A percentile compares a stretch with the other conserved stretches of the same genome.
Conservation (phyloP, 345 rosid species). For the Capsella bursapastoris region DNA sequence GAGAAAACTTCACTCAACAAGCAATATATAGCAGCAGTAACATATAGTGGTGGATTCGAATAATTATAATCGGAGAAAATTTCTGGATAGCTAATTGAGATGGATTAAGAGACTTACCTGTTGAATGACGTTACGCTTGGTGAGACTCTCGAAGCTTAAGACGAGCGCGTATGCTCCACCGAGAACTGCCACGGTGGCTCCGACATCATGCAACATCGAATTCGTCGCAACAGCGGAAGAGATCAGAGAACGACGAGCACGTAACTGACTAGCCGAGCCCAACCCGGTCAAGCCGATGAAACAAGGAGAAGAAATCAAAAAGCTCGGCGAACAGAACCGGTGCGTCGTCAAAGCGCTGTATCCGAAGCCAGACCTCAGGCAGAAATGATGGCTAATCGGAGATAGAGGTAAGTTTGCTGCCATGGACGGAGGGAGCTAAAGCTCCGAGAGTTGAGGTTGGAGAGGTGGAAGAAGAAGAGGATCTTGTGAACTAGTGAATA, state of each 20-base stretch:
- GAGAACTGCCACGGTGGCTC: slow-evolving; percentile 69
- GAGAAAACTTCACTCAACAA: neutral
- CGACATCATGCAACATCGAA: slow-evolving; percentile 60
- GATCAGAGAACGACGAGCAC: slow-evolving; percentile 35
- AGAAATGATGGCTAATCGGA: slow-evolving; percentile 35
- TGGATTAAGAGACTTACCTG: slow-evolving; percentile 51
- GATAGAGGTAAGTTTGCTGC: slow-evolving; percentile 18
- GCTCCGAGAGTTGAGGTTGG: neutral
- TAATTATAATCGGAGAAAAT: too few relatives aligned
- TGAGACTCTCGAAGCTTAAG: slow-evolving; percentile 65
- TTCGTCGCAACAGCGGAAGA: slow-evolving; percentile 25
- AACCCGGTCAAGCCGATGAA: neutral
- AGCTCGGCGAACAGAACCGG: slow-evolving; percentile 33
- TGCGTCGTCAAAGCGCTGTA: neutral
- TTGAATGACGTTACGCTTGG: slow-evolving; percentile 59
- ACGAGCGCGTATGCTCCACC: slow-evolving; percentile 81
- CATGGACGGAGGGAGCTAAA: slow-evolving; percentile 20
- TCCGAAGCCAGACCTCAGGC: slow-evolving; percentile 16
- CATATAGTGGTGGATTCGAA: neutral
- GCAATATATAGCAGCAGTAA: neutral
- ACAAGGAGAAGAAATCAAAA: slow-evolving; percentile 27
- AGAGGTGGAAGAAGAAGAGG: neutral
- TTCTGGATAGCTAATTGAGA: neutral
- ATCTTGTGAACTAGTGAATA: slow-evolving; percentile 7
- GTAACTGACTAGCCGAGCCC: slow-evolving; percentile 16